Percentiles rank a stretch among this genome's conserved stretches.
Conservation (phyloP, 805 yeast genomes). For the Naumovozyma baii region DNA sequence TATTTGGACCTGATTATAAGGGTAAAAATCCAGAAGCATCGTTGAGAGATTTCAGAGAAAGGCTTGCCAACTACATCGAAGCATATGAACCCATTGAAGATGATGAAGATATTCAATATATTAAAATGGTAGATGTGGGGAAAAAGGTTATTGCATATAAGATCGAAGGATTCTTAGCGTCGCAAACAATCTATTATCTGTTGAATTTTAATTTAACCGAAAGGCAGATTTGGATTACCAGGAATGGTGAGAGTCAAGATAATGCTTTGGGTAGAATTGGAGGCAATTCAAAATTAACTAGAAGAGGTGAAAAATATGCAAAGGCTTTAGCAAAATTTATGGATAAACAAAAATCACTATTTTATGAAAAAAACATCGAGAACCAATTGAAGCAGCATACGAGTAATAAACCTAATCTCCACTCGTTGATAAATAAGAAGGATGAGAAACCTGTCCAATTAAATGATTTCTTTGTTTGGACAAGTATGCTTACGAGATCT, state of each 20-base stretch:
- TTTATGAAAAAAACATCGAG: conserved; percentile 36
- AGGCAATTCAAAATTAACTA: conserved; percentile 77
- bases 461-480: conserved; percentile 83
- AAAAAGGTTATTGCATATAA: conserved; percentile 87
- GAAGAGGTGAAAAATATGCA: conserved; percentile 68
- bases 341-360: conserved; percentile 56
- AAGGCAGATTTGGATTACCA: conserved; percentile 87
- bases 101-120: conserved; percentile 65
- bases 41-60: conserved; percentile 66
- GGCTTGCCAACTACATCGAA: conserved; percentile 73
- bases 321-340: conserved; percentile 67
- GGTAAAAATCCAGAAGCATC: conserved; percentile 78
- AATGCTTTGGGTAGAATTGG: conserved; percentile 82
- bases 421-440: conserved; percentile 4
- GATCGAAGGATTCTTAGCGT: conserved; percentile 78
- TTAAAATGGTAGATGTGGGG: conserved; percentile 94
- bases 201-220: conserved; percentile 81
- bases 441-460: conserved; percentile 27
- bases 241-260: conserved; percentile 89
- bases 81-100: conserved; percentile 90
- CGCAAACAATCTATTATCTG: conserved; percentile 85
- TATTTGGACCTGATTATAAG: conserved; percentile 87
- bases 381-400: conserved; percentile 5
- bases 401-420: conserved; percentile 7
- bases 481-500: conserved; percentile 74